Percentiles rank a stretch among this genome's conserved stretches.
phyloP scores from a whole-genome alignment of 1,284 basidiomycete genomes.

The Ustilago curta region DNA sequence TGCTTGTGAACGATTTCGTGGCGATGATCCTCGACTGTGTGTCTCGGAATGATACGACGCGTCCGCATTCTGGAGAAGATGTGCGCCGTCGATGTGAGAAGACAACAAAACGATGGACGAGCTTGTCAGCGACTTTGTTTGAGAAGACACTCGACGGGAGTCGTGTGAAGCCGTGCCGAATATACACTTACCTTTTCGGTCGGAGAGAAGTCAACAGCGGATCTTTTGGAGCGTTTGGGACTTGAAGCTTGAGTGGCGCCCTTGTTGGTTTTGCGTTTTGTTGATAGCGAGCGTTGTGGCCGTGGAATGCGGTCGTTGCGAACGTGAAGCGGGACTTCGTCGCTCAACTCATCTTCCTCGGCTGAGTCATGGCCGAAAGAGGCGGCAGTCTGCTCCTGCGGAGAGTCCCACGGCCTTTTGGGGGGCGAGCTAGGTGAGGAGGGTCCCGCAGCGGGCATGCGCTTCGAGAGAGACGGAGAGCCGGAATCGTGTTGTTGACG shows the following conservation, averaged over 20 bases:
- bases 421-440: constrained; percentile 12
- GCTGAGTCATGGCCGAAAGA: constrained; percentile 8
- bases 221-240: constrained; percentile 18
- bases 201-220: constrained; percentile 9
- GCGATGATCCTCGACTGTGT: constrained; percentile 20
- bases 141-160: neutral
- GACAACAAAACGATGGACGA: neutral
- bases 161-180: neutral
- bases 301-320: constrained; percentile 1
- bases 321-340: constrained; percentile 10
- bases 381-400: neutral
- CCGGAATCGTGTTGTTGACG: neutral
- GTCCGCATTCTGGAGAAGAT: neutral
- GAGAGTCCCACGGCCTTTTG: constrained; percentile 24
- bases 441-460: constrained; percentile 7
- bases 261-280: constrained; percentile 21
- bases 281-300: neutral
- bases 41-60: neutral
- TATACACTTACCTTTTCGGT: constrained; percentile 10
- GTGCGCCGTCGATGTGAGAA: no score
- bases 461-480: constrained; percentile 4
- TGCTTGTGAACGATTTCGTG: constrained; percentile 2
- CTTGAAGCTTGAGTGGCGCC: constrained; percentile 4
- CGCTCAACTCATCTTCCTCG: constrained; percentile 43
- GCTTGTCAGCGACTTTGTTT: neutral